Evolutionary conservation across 306 rosid genomes (phyloP).

Genomic region (Lathyrus tuberosus): DNA sequence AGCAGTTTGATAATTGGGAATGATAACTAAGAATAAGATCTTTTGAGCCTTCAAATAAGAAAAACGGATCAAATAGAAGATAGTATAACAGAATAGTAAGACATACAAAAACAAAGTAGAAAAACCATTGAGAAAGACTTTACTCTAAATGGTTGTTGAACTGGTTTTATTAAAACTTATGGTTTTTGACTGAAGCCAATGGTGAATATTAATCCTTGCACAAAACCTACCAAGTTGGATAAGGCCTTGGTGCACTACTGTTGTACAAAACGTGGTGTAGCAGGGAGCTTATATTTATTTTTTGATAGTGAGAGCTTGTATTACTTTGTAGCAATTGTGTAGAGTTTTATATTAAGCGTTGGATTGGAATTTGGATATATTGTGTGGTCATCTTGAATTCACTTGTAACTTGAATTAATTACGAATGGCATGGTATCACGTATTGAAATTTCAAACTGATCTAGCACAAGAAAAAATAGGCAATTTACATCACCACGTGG

Average conservation of each 20-base stretch:
- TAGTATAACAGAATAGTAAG: conserved; percentile 3
- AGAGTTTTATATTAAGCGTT: conserved; percentile 5
- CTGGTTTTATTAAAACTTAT: conserved; percentile 1
- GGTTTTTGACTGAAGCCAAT: background rate
- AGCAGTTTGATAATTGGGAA: background rate
- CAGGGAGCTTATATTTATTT: conserved; percentile 3
- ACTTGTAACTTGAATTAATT: background rate
- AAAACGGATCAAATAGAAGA: conserved; percentile 13
- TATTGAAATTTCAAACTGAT: too few species aligned
- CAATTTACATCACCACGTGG: background rate
- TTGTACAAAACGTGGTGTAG: background rate
- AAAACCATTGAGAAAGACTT: conserved; percentile 14
- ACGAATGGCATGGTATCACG: too few species aligned
- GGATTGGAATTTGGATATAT: background rate
- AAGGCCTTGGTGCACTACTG: conserved; percentile 1
- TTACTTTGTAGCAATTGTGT: background rate
- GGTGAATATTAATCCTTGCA: background rate
- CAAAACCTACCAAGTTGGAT: background rate
- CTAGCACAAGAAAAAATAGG: too few species aligned
- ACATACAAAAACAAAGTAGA: conserved; percentile 5
- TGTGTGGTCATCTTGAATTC: conserved; percentile 9
- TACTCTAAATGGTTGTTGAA: background rate
- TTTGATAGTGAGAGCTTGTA: background rate
- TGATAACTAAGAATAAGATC: too few species aligned
- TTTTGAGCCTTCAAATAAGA: background rate